phyloP scores from a whole-genome alignment of 441 rosid species.

The Mallotus repandus region DNA sequence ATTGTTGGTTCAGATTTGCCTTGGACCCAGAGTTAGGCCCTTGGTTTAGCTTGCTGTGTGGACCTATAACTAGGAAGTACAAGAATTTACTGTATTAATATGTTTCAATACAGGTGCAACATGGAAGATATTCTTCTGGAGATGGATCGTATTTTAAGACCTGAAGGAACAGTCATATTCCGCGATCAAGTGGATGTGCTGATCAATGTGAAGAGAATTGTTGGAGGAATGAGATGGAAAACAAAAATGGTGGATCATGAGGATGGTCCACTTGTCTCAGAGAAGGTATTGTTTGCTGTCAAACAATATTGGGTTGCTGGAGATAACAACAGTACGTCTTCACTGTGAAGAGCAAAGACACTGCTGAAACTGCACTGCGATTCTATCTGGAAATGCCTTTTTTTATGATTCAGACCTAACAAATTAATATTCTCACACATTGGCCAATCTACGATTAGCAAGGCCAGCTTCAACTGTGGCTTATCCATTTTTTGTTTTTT shows the following conservation, averaged over 20 bases:
- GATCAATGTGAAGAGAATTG: slow-evolving; percentile 64
- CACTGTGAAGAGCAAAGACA: slow-evolving; percentile 20
- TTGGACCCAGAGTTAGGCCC: neutral
- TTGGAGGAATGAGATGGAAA: slow-evolving; percentile 88
- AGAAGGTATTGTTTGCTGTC: slow-evolving; percentile 66
- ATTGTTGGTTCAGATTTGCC: neutral
- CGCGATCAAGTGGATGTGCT: slow-evolving; percentile 73
- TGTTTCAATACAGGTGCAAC: slow-evolving; percentile 50
- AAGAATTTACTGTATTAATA: neutral
- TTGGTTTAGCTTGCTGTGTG: neutral
- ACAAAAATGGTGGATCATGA: slow-evolving; percentile 85
- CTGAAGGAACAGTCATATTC: slow-evolving; percentile 79
- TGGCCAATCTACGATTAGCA: slow-evolving; percentile 9
- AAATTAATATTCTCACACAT: neutral
- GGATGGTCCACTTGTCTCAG: slow-evolving; percentile 85
- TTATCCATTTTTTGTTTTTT: slow-evolving; percentile 17
- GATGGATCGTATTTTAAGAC: slow-evolving; percentile 83
- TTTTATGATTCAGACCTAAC: slow-evolving; percentile 3
- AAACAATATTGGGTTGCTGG: slow-evolving; percentile 84
- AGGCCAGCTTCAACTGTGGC: slow-evolving; percentile 6
- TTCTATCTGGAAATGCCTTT: neutral
- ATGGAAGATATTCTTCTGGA: slow-evolving; percentile 81
- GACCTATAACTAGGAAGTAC: slow-evolving; percentile 28
- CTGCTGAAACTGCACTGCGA: neutral
- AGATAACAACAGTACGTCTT: slow-evolving; percentile 53